Conservation (phyloP, 345 rosid species). For the Adansonia digitata region DNA sequence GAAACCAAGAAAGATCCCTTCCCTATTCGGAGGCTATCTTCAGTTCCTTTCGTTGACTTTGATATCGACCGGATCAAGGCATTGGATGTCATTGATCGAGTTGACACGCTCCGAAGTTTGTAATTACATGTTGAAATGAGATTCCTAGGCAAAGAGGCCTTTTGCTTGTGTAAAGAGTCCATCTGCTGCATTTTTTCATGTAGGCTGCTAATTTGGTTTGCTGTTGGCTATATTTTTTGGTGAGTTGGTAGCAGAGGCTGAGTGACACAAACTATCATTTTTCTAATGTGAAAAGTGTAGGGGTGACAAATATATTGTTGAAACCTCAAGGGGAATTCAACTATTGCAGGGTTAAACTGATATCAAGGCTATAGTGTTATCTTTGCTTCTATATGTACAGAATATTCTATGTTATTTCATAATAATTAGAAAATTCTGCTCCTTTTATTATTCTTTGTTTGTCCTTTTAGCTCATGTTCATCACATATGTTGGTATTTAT, state of each 20-base stretch:
- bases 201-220: conserved; percentile 2
- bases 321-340: conserved; percentile 3
- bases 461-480: too few relatives aligned
- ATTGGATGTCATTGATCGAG: conserved; percentile 84
- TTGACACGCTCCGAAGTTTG: conserved; percentile 64
- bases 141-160: neutral
- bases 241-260: neutral
- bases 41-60: conserved; percentile 66
- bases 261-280: conserved; percentile 4
- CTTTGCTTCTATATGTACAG: conserved; percentile 22
- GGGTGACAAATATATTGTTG: conserved; percentile 5
- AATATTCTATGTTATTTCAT: neutral
- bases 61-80: conserved; percentile 79
- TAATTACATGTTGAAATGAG: conserved; percentile 13
- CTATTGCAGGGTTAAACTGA: conserved; percentile 10
- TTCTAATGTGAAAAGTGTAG: conserved; percentile 11
- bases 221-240: neutral
- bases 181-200: conserved; percentile 21
- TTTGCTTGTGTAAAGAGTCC: conserved; percentile 1
- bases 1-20: conserved; percentile 58
- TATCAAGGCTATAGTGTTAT: conserved; percentile 3
- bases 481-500: neutral
- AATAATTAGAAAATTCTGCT: conserved; percentile 3
- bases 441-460: too few relatives aligned
- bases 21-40: conserved; percentile 65